A percentile compares a stretch with the other conserved stretches of the same genome.
Evolutionary conservation across 805 yeast species (phyloP).

Genomic region (Saturnispora galanensis): DNA sequence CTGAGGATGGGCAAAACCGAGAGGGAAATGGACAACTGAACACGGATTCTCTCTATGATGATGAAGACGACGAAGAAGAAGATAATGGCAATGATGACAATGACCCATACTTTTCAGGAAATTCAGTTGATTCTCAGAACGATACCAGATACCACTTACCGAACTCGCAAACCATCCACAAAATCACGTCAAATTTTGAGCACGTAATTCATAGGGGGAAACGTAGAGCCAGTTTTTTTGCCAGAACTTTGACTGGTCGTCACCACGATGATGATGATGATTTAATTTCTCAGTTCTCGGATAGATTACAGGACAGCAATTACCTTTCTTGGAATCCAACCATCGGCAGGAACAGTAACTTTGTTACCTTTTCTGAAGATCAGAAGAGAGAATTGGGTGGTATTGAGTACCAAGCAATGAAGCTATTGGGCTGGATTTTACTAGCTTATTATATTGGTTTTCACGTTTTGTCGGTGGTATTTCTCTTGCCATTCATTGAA

Average conservation of each 20-base stretch:
- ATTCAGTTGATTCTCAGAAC: too few relatives aligned
- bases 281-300: slow-evolving; percentile 18
- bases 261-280: slow-evolving; percentile 23
- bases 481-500: slow-evolving; percentile 55
- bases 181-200: slow-evolving; percentile 8
- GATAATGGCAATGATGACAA: not conserved
- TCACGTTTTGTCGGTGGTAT: slow-evolving; percentile 44
- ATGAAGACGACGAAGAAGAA: not conserved
- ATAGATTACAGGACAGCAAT: slow-evolving; percentile 34
- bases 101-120: not conserved
- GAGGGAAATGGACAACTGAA: not conserved
- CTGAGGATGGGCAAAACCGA: not conserved
- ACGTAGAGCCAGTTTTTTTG: slow-evolving; percentile 11
- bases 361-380: slow-evolving; percentile 66
- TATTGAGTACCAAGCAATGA: slow-evolving; percentile 87
- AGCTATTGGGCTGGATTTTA: slow-evolving; percentile 59
- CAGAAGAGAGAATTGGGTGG: slow-evolving; percentile 96
- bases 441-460: slow-evolving; percentile 66
- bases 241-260: slow-evolving; percentile 13
- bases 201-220: slow-evolving; percentile 5
- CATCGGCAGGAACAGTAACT: slow-evolving; percentile 86
- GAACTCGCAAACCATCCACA: not conserved
- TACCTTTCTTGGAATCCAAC: slow-evolving; percentile 89
- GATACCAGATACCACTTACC: not conserved
- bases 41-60: not conserved